These are phyloP conservation scores for Auricularia sp. DNA, from an alignment of 768 basidiomycete species.

Conservation along the genomic window DNA sequence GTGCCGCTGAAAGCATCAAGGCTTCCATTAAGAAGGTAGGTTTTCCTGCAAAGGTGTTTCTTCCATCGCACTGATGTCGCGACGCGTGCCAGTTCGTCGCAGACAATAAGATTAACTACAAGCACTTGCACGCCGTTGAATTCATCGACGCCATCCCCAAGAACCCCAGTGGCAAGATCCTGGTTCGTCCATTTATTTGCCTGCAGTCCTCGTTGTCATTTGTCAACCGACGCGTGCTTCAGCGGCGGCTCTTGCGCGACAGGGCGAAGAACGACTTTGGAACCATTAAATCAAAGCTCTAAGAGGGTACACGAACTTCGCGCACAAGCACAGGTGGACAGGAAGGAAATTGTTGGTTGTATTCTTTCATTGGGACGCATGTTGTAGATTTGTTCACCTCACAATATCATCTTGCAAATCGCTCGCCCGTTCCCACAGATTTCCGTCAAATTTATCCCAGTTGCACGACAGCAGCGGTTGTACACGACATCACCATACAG, in stretches of 20 bases:
- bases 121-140: conserved; percentile 48
- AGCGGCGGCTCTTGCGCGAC: neutral
- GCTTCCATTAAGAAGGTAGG: conserved; percentile 45
- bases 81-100: conserved; percentile 28
- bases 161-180: conserved; percentile 42
- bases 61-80: neutral
- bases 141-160: conserved; percentile 46
- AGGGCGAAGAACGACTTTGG: neutral
- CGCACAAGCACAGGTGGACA: too few relatives aligned
- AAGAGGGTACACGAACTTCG: neutral
- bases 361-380: too few relatives aligned
- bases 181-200: neutral
- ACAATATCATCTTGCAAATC: too few relatives aligned
- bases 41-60: conserved; percentile 9
- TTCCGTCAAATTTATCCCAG: too few relatives aligned
- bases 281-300: neutral
- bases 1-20: conserved; percentile 25
- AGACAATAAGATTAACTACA: conserved; percentile 46
- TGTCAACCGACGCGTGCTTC: neutral
- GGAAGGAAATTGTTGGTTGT: too few relatives aligned
- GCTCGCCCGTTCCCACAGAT: too few relatives aligned
- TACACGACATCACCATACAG: too few relatives aligned
- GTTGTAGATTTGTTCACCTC: too few relatives aligned
- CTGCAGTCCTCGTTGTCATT: neutral
- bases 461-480: too few relatives aligned